A percentile compares a stretch with the other conserved stretches of the same genome.
Conservation (phyloP, 257 asterid species). For the Euphrasia confusa region DNA sequence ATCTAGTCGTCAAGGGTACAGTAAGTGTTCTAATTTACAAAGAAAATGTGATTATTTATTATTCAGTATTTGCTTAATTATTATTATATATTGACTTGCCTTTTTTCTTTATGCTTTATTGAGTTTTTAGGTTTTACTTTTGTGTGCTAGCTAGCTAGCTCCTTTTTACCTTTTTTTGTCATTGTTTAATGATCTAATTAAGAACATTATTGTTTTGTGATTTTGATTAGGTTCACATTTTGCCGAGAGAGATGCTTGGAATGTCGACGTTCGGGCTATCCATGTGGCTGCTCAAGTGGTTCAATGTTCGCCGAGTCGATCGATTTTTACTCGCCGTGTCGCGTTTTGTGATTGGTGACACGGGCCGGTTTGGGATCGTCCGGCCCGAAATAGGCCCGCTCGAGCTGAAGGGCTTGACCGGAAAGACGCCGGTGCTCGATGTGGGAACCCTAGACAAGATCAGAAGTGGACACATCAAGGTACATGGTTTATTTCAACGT, state of each 20-base stretch:
- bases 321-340: slow-evolving; percentile 37
- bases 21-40: slow-evolving; percentile 47
- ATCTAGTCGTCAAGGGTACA: slow-evolving; percentile 56
- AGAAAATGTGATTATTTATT: too few relatives aligned
- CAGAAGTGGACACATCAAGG: slow-evolving; percentile 60
- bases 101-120: slow-evolving; percentile 1
- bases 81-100: too few relatives aligned
- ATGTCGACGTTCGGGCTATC: slow-evolving; percentile 63
- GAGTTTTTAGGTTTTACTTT: background rate
- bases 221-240: slow-evolving; percentile 49
- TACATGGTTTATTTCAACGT: slow-evolving; percentile 18
- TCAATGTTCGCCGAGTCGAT: slow-evolving; percentile 54
- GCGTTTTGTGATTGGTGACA: slow-evolving; percentile 52
- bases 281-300: slow-evolving; percentile 59
- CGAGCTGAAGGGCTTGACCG: slow-evolving; percentile 47
- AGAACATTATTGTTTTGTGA: background rate
- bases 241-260: slow-evolving; percentile 66
- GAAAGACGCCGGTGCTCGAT: slow-evolving; percentile 70
- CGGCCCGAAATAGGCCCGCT: slow-evolving; percentile 61
- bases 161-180: too few relatives aligned
- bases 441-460: slow-evolving; percentile 73
- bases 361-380: slow-evolving; percentile 44
- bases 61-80: too few relatives aligned
- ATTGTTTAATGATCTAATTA: too few relatives aligned
- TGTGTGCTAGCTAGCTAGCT: too few relatives aligned